phyloP scores from a whole-genome alignment of 2,329 filamentous ascomycete genomes.

The Emericellopsis cladophorae region DNA sequence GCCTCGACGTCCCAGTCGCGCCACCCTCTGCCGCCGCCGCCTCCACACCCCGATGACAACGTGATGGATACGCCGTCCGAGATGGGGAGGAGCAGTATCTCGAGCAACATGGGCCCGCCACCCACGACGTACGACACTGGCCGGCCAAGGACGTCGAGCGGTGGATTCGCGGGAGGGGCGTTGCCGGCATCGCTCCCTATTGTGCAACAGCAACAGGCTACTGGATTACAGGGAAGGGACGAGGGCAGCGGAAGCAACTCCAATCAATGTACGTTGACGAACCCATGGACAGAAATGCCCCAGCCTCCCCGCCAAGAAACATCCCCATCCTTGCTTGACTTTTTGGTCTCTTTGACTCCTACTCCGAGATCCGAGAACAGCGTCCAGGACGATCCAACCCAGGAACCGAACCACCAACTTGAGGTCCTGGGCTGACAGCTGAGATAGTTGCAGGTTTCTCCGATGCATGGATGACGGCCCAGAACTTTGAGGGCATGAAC shows the following conservation, averaged over 20 bases:
- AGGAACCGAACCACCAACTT: no score
- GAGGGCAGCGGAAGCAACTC: constrained; percentile 40
- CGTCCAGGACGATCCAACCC: no score
- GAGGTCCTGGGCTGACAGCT: no score
- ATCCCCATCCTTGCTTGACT: not conserved
- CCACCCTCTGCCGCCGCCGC: constrained; percentile 45
- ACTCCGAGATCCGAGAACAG: no score
- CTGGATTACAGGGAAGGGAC: constrained; percentile 50
- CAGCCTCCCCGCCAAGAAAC: not conserved
- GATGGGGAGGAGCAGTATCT: constrained; percentile 39
- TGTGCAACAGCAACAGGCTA: constrained; percentile 58
- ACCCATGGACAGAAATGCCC: constrained; percentile 1
- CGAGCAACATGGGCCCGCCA: constrained; percentile 43
- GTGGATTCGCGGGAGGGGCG: constrained; percentile 9
- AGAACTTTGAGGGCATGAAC: constrained; percentile 89
- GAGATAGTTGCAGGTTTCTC: constrained; percentile 61
- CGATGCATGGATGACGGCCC: constrained; percentile 68
- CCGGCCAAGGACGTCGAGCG: constrained; percentile 4
- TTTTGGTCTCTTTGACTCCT: not conserved
- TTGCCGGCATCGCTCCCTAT: constrained; percentile 33
- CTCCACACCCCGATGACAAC: not conserved
- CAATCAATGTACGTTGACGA: constrained; percentile 56
- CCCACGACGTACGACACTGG: constrained; percentile 18
- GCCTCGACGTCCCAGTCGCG: constrained; percentile 18
- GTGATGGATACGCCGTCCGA: constrained; percentile 28